phyloP scores from a whole-genome alignment of 768 basidiomycete species.

The Suillus ampliporus region DNA sequence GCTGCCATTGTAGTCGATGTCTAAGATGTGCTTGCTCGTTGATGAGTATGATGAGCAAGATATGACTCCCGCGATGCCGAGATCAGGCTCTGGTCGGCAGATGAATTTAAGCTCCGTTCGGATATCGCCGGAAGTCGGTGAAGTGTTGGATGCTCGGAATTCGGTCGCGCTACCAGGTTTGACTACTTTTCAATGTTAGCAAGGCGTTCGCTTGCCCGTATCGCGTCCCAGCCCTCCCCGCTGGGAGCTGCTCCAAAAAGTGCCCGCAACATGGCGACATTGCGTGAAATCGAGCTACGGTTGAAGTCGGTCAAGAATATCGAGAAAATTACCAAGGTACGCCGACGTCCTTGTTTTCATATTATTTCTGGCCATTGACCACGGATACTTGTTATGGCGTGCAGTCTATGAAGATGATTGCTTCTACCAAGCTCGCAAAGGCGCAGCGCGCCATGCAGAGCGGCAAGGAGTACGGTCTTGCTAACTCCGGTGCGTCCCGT shows the following conservation, averaged over 20 bases:
- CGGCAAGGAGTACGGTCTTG: conserved; percentile 91
- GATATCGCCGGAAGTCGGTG: conserved; percentile 47
- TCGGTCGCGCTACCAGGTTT: conserved; percentile 19
- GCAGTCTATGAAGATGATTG: conserved; percentile 99
- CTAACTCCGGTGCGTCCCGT: conserved; percentile 74
- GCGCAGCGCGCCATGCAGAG: conserved; percentile 92
- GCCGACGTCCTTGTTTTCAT: conserved; percentile 31
- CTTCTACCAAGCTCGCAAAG: conserved; percentile 94
- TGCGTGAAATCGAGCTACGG: conserved; percentile 96
- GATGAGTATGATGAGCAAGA: conserved; percentile 20
- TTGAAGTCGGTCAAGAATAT: conserved; percentile 97
- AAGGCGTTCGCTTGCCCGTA: conserved; percentile 52
- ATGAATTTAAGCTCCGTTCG: conserved; percentile 25
- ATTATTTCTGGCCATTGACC: background rate
- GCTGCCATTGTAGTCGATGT: conserved; percentile 48
- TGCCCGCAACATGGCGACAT: conserved; percentile 93
- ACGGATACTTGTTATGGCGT: conserved; percentile 16
- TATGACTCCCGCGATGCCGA: conserved; percentile 31
- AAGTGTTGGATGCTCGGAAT: conserved; percentile 18
- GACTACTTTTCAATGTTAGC: conserved; percentile 49
- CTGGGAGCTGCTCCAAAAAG: conserved; percentile 47
- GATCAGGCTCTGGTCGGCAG: conserved; percentile 30
- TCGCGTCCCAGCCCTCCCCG: conserved; percentile 45
- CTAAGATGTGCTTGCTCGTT: conserved; percentile 14
- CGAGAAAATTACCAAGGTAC: conserved; percentile 99